A percentile compares a stretch with the other conserved stretches of the same genome.
phyloP scores from a whole-genome alignment of 805 yeast genomes.

The Hanseniaspora vineae region DNA sequence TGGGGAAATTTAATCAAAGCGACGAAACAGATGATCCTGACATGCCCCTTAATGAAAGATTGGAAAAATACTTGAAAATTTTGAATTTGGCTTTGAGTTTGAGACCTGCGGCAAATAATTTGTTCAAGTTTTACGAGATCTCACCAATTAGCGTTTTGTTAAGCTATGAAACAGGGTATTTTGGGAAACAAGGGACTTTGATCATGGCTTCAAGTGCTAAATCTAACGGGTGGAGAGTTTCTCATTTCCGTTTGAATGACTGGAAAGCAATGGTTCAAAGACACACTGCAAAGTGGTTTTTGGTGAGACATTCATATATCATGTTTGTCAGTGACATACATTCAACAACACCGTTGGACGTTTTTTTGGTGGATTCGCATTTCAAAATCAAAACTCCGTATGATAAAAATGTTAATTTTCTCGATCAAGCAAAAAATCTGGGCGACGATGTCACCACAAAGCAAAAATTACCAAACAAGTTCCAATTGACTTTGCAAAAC shows the following conservation, averaged over 20 bases:
- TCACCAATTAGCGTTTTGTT: conserved; percentile 79
- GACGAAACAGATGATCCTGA: conserved; percentile 15
- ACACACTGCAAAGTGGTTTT: conserved; percentile 85
- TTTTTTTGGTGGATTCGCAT: conserved; percentile 72
- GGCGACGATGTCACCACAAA: conserved; percentile 12
- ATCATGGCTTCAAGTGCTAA: conserved; percentile 72
- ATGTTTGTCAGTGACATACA: conserved; percentile 76
- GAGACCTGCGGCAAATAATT: conserved; percentile 67
- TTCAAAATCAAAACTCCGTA: conserved; percentile 46
- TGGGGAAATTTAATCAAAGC: conserved; percentile 14
- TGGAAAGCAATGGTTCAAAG: conserved; percentile 79
- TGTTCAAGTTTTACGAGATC: conserved; percentile 79
- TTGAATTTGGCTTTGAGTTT: conserved; percentile 48
- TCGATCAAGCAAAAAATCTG: conserved; percentile 14
- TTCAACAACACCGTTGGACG: conserved; percentile 82
- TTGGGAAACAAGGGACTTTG: conserved; percentile 82
- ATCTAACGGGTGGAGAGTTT: conserved; percentile 92
- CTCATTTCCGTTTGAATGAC: conserved; percentile 71
- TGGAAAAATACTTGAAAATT: conserved; percentile 57
- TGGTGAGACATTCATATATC: conserved; percentile 73
- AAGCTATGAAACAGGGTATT: conserved; percentile 67
- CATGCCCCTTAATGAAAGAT: conserved; percentile 21
- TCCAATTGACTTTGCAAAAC: conserved; percentile 49
- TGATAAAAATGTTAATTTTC: conserved; percentile 20
- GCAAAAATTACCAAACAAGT: conserved; percentile 38